Conservation (phyloP, 495 filamentous ascomycete genomes). For the Tetracladium setigerum region DNA sequence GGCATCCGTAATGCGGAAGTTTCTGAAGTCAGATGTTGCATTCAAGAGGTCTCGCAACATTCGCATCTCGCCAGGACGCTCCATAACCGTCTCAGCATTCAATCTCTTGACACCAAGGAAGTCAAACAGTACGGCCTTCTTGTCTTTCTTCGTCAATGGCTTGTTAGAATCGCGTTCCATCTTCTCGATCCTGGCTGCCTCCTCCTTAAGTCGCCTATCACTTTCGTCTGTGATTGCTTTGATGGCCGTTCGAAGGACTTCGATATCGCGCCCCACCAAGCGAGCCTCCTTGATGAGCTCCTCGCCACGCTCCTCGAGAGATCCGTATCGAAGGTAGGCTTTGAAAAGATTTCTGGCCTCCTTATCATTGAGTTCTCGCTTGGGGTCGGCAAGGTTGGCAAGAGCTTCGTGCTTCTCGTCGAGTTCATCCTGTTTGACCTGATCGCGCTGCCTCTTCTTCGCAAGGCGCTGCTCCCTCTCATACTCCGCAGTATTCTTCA, state of each 20-base stretch:
- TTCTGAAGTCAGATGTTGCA: constrained; percentile 54
- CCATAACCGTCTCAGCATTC: constrained; percentile 89
- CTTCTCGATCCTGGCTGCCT: constrained; percentile 49
- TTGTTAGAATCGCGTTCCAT: constrained; percentile 63
- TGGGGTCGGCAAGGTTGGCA: constrained; percentile 62
- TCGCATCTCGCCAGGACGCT: constrained; percentile 80
- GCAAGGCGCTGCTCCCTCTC: constrained; percentile 82
- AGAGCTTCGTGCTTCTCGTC: constrained; percentile 44
- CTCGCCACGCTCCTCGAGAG: constrained; percentile 74
- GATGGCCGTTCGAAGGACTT: constrained; percentile 42
- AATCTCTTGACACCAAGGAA: constrained; percentile 84
- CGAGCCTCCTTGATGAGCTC: constrained; percentile 82
- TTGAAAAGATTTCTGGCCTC: constrained; percentile 86
- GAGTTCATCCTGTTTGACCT: constrained; percentile 52
- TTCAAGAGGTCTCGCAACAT: constrained; percentile 67
- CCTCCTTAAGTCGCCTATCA: constrained; percentile 58
- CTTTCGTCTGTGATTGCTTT: constrained; percentile 69
- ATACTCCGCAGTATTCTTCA: constrained; percentile 55
- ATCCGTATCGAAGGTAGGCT: constrained; percentile 81
- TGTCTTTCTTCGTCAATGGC: constrained; percentile 85
- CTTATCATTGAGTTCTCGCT: constrained; percentile 77
- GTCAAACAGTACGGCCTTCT: constrained; percentile 91
- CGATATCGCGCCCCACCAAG: constrained; percentile 66
- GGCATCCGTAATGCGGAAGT: constrained; percentile 84
- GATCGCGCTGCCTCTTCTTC: constrained; percentile 83